Evolutionary conservation across 2,329 filamentous ascomycete genomes (phyloP).

Genomic region (Botryosphaeria agaves): DNA sequence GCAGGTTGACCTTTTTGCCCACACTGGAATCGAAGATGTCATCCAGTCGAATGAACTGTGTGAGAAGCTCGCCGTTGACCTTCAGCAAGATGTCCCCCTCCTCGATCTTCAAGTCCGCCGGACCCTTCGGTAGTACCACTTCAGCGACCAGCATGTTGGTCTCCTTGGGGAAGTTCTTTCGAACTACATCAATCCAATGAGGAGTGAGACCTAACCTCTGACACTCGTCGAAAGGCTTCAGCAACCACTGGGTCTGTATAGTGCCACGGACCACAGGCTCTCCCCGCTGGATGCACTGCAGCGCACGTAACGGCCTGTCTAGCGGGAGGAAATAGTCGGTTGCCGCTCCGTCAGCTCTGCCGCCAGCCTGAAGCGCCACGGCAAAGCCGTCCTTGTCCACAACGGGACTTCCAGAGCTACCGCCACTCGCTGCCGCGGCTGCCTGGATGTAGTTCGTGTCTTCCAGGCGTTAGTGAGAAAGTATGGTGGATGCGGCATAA

Average conservation of each 20-base stretch:
- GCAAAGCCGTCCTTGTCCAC: conserved; percentile 89
- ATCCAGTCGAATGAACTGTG: conserved; percentile 82
- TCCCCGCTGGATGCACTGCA: conserved; percentile 67
- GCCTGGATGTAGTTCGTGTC: conserved; percentile 93
- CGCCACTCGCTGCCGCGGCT: conserved; percentile 87
- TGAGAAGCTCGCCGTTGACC: conserved; percentile 83
- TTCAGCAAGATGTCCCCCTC: conserved; percentile 90
- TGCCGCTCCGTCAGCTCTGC: conserved; percentile 81
- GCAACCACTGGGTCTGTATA: conserved; percentile 94
- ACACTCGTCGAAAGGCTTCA: conserved; percentile 97
- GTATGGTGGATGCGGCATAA: conserved; percentile 29
- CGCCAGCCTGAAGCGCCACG: conserved; percentile 84
- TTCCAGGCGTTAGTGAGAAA: too few species aligned
- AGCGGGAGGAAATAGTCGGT: conserved; percentile 96
- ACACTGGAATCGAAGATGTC: conserved; percentile 84
- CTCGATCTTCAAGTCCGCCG: conserved; percentile 70
- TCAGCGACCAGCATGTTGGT: conserved; percentile 96
- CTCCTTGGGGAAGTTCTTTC: conserved; percentile 73
- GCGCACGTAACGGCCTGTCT: conserved; percentile 72
- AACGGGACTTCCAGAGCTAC: conserved; percentile 94
- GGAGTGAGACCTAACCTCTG: conserved; percentile 70
- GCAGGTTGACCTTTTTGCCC: conserved; percentile 55
- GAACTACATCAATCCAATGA: conserved; percentile 72
- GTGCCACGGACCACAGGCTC: conserved; percentile 72
- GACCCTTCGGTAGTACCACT: conserved; percentile 81